Percentiles rank a stretch among this genome's conserved stretches.
These are phyloP conservation scores for Triticum monococcum DNA, from an alignment of 176 grass and related monocot species.

Conservation along the genomic window DNA sequence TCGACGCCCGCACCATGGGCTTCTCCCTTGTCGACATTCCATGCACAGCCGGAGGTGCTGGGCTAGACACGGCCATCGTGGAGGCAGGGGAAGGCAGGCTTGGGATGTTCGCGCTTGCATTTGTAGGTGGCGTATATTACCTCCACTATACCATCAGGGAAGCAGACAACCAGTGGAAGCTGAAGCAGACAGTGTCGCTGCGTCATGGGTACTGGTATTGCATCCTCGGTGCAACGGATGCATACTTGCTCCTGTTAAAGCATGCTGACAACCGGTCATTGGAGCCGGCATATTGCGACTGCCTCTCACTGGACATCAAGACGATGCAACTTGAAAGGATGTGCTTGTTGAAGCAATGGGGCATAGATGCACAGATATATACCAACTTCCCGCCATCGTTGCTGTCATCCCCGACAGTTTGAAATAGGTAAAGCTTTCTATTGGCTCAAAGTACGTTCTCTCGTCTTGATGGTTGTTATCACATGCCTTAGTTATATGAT, in stretches of 20 bases:
- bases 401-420: background rate
- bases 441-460: background rate
- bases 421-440: background rate
- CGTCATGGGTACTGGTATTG: background rate
- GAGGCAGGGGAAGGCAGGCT: constrained; percentile 28
- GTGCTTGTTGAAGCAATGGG: background rate
- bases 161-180: background rate
- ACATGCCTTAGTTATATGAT: background rate
- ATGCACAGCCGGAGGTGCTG: background rate
- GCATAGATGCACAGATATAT: background rate
- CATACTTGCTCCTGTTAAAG: constrained; percentile 15
- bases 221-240: constrained; percentile 18
- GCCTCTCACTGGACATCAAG: constrained; percentile 23
- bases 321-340: constrained; percentile 22
- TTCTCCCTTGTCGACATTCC: background rate
- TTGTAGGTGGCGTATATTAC: background rate
- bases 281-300: background rate
- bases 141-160: constrained; percentile 19
- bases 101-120: constrained; percentile 16
- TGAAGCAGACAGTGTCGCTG: constrained; percentile 24
- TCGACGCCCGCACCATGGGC: constrained; percentile 21
- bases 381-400: constrained; percentile 27
- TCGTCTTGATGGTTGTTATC: background rate
- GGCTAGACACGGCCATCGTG: constrained; percentile 8
- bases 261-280: background rate